phyloP scores from a whole-genome alignment of 2,329 filamentous ascomycete species.

The Tolypocladium inflatum region DNA sequence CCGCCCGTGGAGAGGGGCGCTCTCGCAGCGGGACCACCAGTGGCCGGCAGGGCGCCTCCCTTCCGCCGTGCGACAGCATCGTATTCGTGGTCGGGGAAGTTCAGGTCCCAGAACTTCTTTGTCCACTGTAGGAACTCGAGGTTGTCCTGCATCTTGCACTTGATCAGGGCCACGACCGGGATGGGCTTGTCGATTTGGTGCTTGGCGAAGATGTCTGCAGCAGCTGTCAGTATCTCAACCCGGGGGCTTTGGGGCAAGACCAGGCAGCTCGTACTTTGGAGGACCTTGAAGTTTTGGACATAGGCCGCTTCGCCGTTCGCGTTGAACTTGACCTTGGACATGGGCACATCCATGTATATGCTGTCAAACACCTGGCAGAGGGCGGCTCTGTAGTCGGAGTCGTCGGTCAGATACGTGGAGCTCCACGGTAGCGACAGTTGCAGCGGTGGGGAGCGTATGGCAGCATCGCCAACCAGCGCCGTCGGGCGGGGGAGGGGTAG shows the following conservation, averaged over 20 bases:
- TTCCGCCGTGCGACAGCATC: conserved; percentile 82
- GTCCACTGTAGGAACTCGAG: conserved; percentile 97
- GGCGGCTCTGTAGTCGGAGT: conserved; percentile 58
- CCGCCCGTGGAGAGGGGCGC: conserved; percentile 41
- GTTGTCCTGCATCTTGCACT: conserved; percentile 99
- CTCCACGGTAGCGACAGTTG: not conserved
- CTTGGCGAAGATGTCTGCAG: conserved; percentile 67
- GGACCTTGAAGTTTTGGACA: conserved; percentile 94
- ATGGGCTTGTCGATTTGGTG: conserved; percentile 85
- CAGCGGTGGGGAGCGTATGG: not conserved
- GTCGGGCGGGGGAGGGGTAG: conserved; percentile 9
- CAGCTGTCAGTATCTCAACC: conserved; percentile 4
- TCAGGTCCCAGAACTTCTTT: conserved; percentile 96
- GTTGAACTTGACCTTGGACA: conserved; percentile 96
- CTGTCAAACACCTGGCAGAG: conserved; percentile 97
- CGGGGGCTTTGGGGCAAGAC: not conserved
- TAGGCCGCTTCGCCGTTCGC: conserved; percentile 96
- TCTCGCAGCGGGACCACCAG: conserved; percentile 32
- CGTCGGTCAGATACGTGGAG: conserved; percentile 7
- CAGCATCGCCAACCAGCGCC: not conserved
- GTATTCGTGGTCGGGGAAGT: conserved; percentile 95
- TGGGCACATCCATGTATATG: conserved; percentile 91
- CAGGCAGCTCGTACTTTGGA: conserved; percentile 67
- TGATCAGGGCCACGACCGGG: conserved; percentile 79
- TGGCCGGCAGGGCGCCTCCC: conserved; percentile 53